Percentiles rank a stretch among this genome's conserved stretches.
Conservation (phyloP, 2,329 filamentous ascomycete genomes). For the Penicillium palitans region DNA sequence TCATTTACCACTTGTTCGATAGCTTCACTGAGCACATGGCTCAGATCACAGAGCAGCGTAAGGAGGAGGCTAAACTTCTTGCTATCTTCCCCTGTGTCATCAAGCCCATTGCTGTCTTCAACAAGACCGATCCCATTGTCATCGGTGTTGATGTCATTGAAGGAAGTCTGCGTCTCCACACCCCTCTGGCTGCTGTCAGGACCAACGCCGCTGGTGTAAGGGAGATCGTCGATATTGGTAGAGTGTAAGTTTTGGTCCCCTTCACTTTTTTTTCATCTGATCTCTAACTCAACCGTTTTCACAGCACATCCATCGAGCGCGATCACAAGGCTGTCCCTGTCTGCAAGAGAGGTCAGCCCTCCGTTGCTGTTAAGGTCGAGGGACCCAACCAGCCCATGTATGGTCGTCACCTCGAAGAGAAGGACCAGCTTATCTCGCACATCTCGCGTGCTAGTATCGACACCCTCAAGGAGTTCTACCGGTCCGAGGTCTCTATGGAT, state of each 20-base stretch:
- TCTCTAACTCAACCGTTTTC: slow-evolving; percentile 13
- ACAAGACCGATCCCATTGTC: slow-evolving; percentile 95
- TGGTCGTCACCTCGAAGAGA: slow-evolving; percentile 91
- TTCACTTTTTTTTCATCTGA: background rate
- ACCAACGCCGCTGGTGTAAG: slow-evolving; percentile 75
- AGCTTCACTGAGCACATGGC: slow-evolving; percentile 95
- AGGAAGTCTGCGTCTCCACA: slow-evolving; percentile 80
- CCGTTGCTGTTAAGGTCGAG: slow-evolving; percentile 97
- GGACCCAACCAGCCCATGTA: slow-evolving; percentile 89
- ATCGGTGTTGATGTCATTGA: slow-evolving; percentile 95
- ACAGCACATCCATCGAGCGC: slow-evolving; percentile 89
- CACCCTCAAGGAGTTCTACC: slow-evolving; percentile 93
- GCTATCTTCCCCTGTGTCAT: slow-evolving; percentile 97
- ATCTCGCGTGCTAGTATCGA: slow-evolving; percentile 90
- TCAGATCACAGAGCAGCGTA: slow-evolving; percentile 81
- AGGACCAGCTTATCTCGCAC: slow-evolving; percentile 80
- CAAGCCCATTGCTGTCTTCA: slow-evolving; percentile 88
- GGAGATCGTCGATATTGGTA: slow-evolving; percentile 79
- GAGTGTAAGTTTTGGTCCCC: slow-evolving; percentile 71
- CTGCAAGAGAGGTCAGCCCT: slow-evolving; percentile 96
- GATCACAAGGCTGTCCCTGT: slow-evolving; percentile 93
- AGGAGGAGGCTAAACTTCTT: slow-evolving; percentile 92
- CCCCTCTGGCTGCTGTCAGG: slow-evolving; percentile 85
- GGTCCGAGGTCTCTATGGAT: slow-evolving; percentile 80
- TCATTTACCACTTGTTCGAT: slow-evolving; percentile 98